Evolutionary conservation across 202 grass and related monocot species (phyloP).

Genomic region (Carex arenaria): DNA sequence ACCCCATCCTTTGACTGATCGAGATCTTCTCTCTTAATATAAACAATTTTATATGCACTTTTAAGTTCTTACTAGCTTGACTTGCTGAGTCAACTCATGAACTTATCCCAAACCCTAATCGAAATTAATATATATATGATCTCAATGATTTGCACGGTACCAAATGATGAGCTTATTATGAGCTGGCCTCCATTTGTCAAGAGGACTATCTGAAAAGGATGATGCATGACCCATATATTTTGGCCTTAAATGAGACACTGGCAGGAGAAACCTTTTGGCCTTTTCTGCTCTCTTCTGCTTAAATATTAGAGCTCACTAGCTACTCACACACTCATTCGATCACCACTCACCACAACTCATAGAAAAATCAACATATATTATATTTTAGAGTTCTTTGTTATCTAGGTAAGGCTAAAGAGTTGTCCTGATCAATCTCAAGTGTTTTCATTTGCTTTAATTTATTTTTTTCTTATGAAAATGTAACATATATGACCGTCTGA

Average conservation of each 20-base stretch:
- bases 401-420: not conserved
- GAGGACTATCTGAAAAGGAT: conserved; percentile 16
- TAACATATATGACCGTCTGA: not conserved
- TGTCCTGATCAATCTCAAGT: not conserved
- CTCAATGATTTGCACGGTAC: conserved; percentile 6
- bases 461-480: not conserved
- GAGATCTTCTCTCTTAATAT: not conserved
- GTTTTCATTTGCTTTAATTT: not conserved
- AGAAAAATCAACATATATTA: not conserved
- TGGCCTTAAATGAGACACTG: conserved; percentile 25
- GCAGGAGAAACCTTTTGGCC: conserved; percentile 27
- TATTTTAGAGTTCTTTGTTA: not conserved
- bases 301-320: too few species aligned
- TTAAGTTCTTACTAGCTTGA: too few species aligned
- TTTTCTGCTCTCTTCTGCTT: conserved; percentile 25
- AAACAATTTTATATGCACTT: too few species aligned
- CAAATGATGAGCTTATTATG: conserved; percentile 21
- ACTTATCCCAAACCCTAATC: not conserved
- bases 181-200: conserved; percentile 30
- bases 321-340: not conserved
- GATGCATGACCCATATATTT: not conserved
- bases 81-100: not conserved
- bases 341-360: not conserved
- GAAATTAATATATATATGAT: not conserved
- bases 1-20: not conserved